Conservation (phyloP, 306 rosid species). For the Prunus campanulata region DNA sequence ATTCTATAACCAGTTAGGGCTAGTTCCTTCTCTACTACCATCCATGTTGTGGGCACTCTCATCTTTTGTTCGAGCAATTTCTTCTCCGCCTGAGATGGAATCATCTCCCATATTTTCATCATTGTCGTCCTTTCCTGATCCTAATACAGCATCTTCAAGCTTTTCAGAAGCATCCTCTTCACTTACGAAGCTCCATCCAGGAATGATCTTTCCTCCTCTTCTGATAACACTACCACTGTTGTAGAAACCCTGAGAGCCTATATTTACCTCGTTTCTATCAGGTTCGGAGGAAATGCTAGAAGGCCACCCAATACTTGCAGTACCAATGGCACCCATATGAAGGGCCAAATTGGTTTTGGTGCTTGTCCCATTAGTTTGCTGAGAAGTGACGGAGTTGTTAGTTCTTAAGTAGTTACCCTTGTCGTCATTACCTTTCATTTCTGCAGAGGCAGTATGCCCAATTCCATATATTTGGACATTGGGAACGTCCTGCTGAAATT, state of each 20-base stretch:
- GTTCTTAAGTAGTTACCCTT: constrained; percentile 10
- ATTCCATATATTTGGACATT: constrained; percentile 26
- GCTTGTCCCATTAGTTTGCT: constrained; percentile 12
- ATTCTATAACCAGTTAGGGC: constrained; percentile 22
- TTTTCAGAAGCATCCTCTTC: constrained; percentile 38
- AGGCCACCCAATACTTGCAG: constrained; percentile 25
- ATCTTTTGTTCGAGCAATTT: constrained; percentile 18
- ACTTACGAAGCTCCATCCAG: constrained; percentile 34
- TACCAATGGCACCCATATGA: too few species aligned
- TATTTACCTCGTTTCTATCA: constrained; percentile 16
- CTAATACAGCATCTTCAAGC: constrained; percentile 29
- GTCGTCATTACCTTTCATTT: background rate
- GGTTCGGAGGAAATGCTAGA: constrained; percentile 15
- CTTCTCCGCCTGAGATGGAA: constrained; percentile 36
- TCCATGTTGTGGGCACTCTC: constrained; percentile 15
- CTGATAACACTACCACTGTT: constrained; percentile 16
- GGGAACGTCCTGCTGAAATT: constrained; percentile 23
- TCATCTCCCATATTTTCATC: constrained; percentile 34
- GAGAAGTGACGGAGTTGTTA: constrained; percentile 1
- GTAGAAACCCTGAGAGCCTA: constrained; percentile 19
- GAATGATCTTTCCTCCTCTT: constrained; percentile 32
- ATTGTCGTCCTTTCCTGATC: constrained; percentile 40
- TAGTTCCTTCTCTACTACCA: constrained; percentile 5
- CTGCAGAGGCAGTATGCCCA: too few species aligned
- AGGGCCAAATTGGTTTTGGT: constrained; percentile 19